phyloP scores from a whole-genome alignment of 1,284 basidiomycete species.

The Heterobasidion parviporum region DNA sequence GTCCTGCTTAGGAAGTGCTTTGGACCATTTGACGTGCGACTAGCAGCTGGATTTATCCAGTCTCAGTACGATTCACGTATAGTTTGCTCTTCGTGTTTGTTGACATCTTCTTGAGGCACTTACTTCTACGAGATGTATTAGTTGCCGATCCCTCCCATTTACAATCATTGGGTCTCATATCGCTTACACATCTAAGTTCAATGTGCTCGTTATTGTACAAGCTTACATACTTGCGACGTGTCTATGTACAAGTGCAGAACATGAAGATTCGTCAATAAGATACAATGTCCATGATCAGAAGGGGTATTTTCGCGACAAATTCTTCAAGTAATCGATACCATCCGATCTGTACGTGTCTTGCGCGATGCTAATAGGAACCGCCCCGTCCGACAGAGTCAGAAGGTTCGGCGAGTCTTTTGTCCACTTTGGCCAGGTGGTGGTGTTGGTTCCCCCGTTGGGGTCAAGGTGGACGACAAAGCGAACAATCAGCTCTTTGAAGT shows the following conservation, averaged over 20 bases:
- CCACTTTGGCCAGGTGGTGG: constrained; percentile 41
- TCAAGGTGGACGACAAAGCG: constrained; percentile 33
- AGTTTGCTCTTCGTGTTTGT: no score
- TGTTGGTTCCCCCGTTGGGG: constrained; percentile 31
- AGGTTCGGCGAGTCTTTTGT: constrained; percentile 26
- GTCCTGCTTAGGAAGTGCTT: not conserved
- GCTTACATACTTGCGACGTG: no score
- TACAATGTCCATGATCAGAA: not conserved
- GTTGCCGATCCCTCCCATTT: no score
- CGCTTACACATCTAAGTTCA: no score
- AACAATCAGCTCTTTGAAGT: constrained; percentile 14
- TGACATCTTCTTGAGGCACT: no score
- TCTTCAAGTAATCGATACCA: not conserved
- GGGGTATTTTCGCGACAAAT: not conserved
- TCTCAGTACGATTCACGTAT: no score
- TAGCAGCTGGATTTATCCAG: no score
- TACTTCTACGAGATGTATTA: no score
- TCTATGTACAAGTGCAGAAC: not conserved
- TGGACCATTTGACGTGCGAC: no score
- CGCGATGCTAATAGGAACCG: not conserved
- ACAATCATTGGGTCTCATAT: no score
- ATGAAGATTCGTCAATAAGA: not conserved
- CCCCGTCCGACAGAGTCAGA: constrained; percentile 33
- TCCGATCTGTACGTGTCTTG: not conserved
- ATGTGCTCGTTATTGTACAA: no score